Evolutionary conservation across 139 green algal species (phyloP).

Genomic region (Coelastrella sp.): DNA sequence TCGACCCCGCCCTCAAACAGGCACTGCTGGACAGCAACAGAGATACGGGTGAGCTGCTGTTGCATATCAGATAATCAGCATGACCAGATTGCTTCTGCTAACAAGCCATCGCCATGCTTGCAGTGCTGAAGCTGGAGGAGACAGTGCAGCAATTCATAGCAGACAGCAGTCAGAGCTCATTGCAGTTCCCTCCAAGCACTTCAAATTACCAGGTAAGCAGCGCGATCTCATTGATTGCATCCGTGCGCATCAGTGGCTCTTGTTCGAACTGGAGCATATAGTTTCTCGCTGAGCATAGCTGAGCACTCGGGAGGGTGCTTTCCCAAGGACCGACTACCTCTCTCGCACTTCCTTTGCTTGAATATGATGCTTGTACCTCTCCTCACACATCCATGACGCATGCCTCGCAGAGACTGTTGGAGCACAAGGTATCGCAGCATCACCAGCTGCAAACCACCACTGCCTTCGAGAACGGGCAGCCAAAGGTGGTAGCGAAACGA

Average conservation of each 20-base stretch:
- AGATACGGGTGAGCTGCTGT: slow-evolving; percentile 15
- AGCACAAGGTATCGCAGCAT: slow-evolving; percentile 46
- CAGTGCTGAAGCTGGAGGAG: slow-evolving; percentile 35
- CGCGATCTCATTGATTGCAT: not conserved
- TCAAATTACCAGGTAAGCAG: slow-evolving; percentile 29
- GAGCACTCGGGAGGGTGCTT: not conserved
- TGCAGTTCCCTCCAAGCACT: slow-evolving; percentile 20
- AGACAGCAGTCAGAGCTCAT: slow-evolving; percentile 18
- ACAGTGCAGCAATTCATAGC: slow-evolving; percentile 26
- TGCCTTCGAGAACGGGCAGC: slow-evolving; percentile 25
- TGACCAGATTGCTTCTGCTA: not conserved
- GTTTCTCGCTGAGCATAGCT: not conserved
- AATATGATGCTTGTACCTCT: not conserved
- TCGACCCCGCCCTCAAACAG: slow-evolving; percentile 20
- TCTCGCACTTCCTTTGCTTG: not conserved
- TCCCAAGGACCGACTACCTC: not conserved
- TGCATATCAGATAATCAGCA: not conserved
- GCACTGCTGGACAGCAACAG: slow-evolving; percentile 29
- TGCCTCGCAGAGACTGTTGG: slow-evolving; percentile 18
- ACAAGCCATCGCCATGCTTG: not conserved
- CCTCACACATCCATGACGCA: not conserved
- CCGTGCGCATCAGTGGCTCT: not conserved
- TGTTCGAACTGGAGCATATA: not conserved
- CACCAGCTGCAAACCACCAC: slow-evolving; percentile 13
- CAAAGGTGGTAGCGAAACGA: not conserved